Evolutionary conservation across 163 green algal species (phyloP), one percentile per base, ranked within the genome.

Genomic region (Coccomyxa subellipsoidea): DNA sequence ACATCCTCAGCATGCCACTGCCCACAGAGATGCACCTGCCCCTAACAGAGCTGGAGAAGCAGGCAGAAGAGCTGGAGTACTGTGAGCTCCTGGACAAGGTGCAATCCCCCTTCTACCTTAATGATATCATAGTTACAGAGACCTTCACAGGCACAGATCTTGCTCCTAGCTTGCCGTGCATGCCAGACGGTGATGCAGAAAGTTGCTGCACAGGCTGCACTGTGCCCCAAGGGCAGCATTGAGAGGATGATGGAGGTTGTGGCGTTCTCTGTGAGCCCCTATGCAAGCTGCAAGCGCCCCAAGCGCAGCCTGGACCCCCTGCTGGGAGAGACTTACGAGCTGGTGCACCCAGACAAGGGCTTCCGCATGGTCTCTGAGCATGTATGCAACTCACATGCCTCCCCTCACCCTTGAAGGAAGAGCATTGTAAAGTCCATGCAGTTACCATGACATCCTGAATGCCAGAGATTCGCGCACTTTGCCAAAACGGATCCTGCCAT

Each of bases 251-350:
- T 94, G 38, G 69, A 85, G 31, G 89, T 95, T 10, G 85, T 86
- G 12, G 91, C 91, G 0, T 95, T 95, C 87, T 92, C 92, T 2
- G 85, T 94, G 27, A 90, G 81, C 37, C 82, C 85, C 1, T 96
- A 95, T 82, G 78, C 77, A 23, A 95, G 91, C 21, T 83, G 83
- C n/a, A 86, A 87, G 47, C 66, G 66, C 18, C 29, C 66, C n/a
- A 34, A 73, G 27, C 66, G 66, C 66, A 73, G 66, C 66, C n/a
- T 73, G 86, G 94, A 94, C 82, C 92, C 92, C n/a, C 82, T 95
- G 76, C 85, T 95, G 31, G 92, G 91, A 9, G 92, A 96, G 82
- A 96, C 92, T 4, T 95, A 89, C 71, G 92, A 95, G 81, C 81
- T 90, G 36, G 78, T 93, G n/a, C 83, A 54, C 78, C 84, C 85